These are phyloP conservation scores for Solanum bukasovii DNA, from an alignment of 257 asterid genomes.

Conservation along the genomic window DNA sequence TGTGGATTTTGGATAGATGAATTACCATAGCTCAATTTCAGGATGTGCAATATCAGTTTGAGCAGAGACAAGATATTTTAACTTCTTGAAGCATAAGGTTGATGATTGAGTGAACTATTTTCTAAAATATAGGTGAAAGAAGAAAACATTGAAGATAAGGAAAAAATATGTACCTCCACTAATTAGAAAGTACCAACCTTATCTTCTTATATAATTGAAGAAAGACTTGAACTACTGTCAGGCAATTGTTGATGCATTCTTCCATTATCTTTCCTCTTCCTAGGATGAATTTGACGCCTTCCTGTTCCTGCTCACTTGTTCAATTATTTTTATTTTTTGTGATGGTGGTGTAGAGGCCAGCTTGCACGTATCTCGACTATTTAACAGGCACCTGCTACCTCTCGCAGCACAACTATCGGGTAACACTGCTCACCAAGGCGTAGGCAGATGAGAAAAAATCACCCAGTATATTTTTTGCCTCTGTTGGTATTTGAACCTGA, in stretches of 20 bases:
- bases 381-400: background rate
- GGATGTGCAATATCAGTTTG: background rate
- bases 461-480: background rate
- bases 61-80: background rate
- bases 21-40: background rate
- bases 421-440: background rate
- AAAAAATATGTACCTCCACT: background rate
- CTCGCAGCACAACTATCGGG: background rate
- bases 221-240: background rate
- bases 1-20: background rate
- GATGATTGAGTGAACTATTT: background rate
- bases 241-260: conserved; percentile 56
- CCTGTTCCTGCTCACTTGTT: background rate
- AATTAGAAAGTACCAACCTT: background rate
- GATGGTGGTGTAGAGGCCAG: background rate
- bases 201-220: background rate
- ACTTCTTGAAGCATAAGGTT: background rate
- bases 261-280: background rate
- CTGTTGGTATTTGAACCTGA: background rate
- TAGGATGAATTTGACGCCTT: background rate
- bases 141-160: background rate
- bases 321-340: background rate
- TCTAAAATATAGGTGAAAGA: background rate
- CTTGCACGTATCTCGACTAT: background rate
- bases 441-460: background rate